phyloP scores from a whole-genome alignment of 169 alveolate species.

The Eimeria zaria region DNA sequence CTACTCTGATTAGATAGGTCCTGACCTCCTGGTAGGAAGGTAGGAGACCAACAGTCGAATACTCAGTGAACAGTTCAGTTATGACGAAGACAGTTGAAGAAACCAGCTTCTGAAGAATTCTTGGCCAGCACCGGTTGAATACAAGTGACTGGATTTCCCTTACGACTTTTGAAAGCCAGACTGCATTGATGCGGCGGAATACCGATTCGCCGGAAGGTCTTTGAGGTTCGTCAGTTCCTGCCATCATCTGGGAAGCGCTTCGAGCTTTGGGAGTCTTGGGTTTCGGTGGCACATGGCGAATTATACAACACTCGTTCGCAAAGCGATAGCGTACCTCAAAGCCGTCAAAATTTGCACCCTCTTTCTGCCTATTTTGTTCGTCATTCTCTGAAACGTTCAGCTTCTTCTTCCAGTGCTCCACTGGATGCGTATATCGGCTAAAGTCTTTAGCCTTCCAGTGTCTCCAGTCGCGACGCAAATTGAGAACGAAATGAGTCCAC shows the following conservation, averaged over 20 bases:
- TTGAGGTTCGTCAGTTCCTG: constrained; percentile 30
- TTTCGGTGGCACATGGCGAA: constrained; percentile 74
- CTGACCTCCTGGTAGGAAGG: constrained; percentile 74
- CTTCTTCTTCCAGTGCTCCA: constrained; percentile 56
- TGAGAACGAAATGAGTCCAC: constrained; percentile 44
- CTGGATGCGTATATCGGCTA: constrained; percentile 46
- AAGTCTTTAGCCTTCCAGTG: constrained; percentile 41
- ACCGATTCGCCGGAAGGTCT: constrained; percentile 71
- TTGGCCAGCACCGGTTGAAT: constrained; percentile 81
- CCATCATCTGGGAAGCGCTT: constrained; percentile 7
- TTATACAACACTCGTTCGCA: constrained; percentile 66
- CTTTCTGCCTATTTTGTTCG: neutral
- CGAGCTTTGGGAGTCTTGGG: constrained; percentile 4
- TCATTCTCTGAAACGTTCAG: neutral
- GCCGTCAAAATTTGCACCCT: neutral
- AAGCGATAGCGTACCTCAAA: constrained; percentile 65
- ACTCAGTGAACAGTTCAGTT: constrained; percentile 66
- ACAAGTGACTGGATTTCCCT: constrained; percentile 80
- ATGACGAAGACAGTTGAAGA: constrained; percentile 72
- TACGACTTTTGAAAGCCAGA: constrained; percentile 81
- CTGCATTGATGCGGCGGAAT: constrained; percentile 70
- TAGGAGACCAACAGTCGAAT: constrained; percentile 77
- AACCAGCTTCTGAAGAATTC: constrained; percentile 74
- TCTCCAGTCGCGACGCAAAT: constrained; percentile 63
- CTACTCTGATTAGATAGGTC: neutral